These are phyloP conservation scores for Exophiala xenobiotica DNA, from an alignment of 2,329 filamentous ascomycete species.

Conservation along the genomic window DNA sequence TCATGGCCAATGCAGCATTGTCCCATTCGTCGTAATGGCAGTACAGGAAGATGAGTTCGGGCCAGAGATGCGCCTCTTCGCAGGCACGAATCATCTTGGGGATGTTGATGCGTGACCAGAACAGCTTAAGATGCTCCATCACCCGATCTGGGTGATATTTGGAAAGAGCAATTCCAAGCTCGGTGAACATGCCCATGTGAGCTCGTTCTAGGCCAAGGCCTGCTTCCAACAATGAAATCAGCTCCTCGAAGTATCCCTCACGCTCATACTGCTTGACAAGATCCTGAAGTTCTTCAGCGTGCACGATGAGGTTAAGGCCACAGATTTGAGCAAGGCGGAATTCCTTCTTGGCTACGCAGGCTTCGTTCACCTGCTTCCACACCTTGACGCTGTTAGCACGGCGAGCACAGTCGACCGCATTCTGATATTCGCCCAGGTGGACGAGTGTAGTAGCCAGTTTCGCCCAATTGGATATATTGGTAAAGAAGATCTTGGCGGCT, in stretches of 20 bases:
- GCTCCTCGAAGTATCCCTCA: conserved; percentile 97
- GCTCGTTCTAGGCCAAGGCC: conserved; percentile 88
- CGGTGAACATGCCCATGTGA: conserved; percentile 97
- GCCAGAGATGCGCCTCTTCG: conserved; percentile 95
- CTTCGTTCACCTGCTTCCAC: conserved; percentile 97
- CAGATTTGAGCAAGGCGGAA: conserved; percentile 99
- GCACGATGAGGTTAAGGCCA: conserved; percentile 94
- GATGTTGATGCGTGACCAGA: conserved; percentile 97
- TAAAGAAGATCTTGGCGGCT: conserved; percentile 98
- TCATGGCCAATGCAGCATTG: conserved; percentile 94
- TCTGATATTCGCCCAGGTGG: conserved; percentile 95
- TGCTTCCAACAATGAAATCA: conserved; percentile 90
- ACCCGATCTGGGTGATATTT: conserved; percentile 94
- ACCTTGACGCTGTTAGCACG: conserved; percentile 99
- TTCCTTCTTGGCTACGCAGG: conserved; percentile 95
- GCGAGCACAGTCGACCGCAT: conserved; percentile 92
- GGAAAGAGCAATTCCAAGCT: conserved; percentile 84
- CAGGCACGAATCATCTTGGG: conserved; percentile 93
- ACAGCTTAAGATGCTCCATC: conserved; percentile 98
- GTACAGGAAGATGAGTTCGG: conserved; percentile 96
- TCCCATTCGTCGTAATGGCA: conserved; percentile 98
- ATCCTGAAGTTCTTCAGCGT: conserved; percentile 90
- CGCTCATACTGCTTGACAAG: conserved; percentile 95
- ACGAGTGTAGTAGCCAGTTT: conserved; percentile 97
- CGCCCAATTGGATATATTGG: conserved; percentile 98